A percentile compares a stretch with the other conserved stretches of the same genome.
phyloP scores from a whole-genome alignment of 768 basidiomycete species.

The Lyophyllum atratum region DNA sequence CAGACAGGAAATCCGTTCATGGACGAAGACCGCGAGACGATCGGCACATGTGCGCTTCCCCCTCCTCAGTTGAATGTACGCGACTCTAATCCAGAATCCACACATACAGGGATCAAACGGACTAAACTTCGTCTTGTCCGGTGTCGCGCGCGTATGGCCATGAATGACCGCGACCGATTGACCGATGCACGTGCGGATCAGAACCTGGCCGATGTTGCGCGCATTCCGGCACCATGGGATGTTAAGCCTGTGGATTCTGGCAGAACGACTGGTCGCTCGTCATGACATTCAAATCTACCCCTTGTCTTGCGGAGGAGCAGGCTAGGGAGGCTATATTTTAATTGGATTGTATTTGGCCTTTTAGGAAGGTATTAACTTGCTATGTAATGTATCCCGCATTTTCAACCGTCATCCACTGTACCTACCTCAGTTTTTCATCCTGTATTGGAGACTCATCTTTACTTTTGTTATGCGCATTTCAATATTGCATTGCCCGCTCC shows the following conservation, averaged over 20 bases:
- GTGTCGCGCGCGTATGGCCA: slow-evolving; percentile 74
- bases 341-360: neutral
- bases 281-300: slow-evolving; percentile 1
- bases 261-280: slow-evolving; percentile 8
- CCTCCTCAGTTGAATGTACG: neutral
- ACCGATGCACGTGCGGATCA: slow-evolving; percentile 78
- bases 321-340: neutral
- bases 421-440: neutral
- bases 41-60: slow-evolving; percentile 64
- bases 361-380: neutral
- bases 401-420: neutral
- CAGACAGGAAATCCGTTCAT: slow-evolving; percentile 82
- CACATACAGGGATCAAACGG: slow-evolving; percentile 71
- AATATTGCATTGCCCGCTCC: slow-evolving; percentile 7
- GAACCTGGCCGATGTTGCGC: slow-evolving; percentile 74
- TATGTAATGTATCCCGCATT: slow-evolving; percentile 8
- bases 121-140: slow-evolving; percentile 83
- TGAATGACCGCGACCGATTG: slow-evolving; percentile 72
- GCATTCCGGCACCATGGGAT: slow-evolving; percentile 75
- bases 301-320: neutral
- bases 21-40: slow-evolving; percentile 81
- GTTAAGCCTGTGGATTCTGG: slow-evolving; percentile 36
- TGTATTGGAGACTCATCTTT: neutral
- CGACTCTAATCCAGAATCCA: neutral
- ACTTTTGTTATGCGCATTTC: slow-evolving; percentile 7